Percentiles rank a stretch among this genome's conserved stretches.
Evolutionary conservation across 1,284 basidiomycete species (phyloP).

Genomic region (Tilletia caries): DNA sequence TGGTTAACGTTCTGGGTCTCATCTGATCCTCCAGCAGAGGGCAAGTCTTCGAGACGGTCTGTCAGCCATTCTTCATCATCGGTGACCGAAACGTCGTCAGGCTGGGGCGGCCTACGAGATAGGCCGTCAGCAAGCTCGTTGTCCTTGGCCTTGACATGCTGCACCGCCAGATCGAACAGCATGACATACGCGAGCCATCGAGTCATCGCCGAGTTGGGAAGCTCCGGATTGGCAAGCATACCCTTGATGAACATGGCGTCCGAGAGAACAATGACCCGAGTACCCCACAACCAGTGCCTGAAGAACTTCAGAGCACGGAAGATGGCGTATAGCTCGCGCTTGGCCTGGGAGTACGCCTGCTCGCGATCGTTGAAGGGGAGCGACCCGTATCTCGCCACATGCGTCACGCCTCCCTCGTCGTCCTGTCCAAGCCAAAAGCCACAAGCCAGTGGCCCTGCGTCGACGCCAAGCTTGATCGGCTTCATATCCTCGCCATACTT

Average conservation of each 20-base stretch:
- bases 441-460: background rate
- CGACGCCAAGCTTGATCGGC: background rate
- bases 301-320: background rate
- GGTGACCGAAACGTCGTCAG: background rate
- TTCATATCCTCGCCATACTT: background rate
- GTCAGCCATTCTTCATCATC: background rate
- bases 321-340: background rate
- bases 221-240: too few relatives aligned
- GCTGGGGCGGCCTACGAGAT: background rate
- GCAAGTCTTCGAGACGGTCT: background rate
- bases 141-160: background rate
- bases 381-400: background rate
- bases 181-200: too few relatives aligned
- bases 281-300: background rate
- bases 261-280: too few relatives aligned
- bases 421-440: background rate
- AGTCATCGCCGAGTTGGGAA: too few relatives aligned
- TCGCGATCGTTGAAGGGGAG: background rate
- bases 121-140: background rate
- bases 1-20: too few relatives aligned
- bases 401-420: background rate
- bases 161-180: background rate
- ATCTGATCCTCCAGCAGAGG: too few relatives aligned
- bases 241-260: too few relatives aligned
- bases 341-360: background rate